These are phyloP conservation scores for Pyrenophora teres DNA, from an alignment of 2,329 filamentous ascomycete species.

Conservation along the genomic window DNA sequence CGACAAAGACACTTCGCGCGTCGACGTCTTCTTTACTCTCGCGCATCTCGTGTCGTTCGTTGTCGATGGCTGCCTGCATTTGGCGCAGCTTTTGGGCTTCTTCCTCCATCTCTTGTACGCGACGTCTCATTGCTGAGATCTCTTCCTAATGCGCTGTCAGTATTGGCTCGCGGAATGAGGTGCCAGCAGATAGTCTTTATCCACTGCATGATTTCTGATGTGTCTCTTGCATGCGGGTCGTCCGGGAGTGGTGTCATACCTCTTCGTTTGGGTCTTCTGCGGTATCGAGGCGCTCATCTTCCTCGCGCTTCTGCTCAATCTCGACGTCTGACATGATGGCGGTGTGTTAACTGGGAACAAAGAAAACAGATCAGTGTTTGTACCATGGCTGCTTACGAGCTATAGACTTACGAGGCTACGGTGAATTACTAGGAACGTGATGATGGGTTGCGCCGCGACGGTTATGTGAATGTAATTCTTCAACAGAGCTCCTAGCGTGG, in stretches of 20 bases:
- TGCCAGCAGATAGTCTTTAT: too few species aligned
- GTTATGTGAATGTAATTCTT: background rate
- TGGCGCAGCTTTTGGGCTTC: conserved; percentile 62
- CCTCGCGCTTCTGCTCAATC: conserved; percentile 35
- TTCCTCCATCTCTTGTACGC: conserved; percentile 62
- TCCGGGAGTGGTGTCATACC: conserved; percentile 28
- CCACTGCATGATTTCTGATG: too few species aligned
- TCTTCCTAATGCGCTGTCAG: conserved; percentile 39
- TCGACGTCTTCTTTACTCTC: conserved; percentile 97
- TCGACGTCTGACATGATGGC: conserved; percentile 39
- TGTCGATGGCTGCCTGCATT: conserved; percentile 70
- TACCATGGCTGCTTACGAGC: background rate
- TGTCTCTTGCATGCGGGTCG: too few species aligned
- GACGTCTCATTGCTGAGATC: conserved; percentile 58
- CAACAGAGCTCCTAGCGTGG: background rate
- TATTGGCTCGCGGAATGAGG: background rate
- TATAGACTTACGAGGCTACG: conserved; percentile 22
- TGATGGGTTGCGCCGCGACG: conserved; percentile 1
- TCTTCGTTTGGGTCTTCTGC: conserved; percentile 44
- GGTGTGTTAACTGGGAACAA: background rate
- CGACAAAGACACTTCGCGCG: conserved; percentile 93
- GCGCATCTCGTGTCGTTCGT: conserved; percentile 78
- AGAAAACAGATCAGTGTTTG: background rate
- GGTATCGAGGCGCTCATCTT: conserved; percentile 41
- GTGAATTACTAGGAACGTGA: conserved; percentile 9